Evolutionary conservation across 129 eudicot genomes (phyloP).

Genomic region (Heracleum sosnowskyi): DNA sequence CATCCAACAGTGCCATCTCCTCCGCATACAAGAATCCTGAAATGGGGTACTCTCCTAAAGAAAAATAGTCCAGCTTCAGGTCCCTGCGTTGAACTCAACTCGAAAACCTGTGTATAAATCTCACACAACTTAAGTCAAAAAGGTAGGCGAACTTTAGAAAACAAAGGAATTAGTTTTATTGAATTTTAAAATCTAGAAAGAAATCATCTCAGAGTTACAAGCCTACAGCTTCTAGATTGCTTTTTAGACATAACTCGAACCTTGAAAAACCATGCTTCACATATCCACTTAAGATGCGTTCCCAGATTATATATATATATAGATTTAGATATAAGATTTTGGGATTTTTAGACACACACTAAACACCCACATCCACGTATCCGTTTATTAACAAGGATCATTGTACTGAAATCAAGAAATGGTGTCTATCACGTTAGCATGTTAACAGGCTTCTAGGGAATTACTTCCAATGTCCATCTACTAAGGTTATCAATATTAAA

Average conservation of each 20-base stretch:
- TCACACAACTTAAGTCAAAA: conserved; percentile 12
- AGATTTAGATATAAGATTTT: too few species aligned
- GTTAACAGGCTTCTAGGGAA: not conserved
- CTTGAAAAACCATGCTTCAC: not conserved
- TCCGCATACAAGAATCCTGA: conserved; percentile 86
- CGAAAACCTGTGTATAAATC: conserved; percentile 46
- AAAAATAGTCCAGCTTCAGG: conserved; percentile 90
- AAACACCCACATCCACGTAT: not conserved
- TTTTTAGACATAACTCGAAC: not conserved
- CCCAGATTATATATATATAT: not conserved
- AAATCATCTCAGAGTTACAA: not conserved
- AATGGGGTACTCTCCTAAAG: conserved; percentile 81
- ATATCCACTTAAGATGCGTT: not conserved
- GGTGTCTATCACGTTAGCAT: not conserved
- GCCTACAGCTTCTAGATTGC: not conserved
- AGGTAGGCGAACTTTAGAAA: not conserved
- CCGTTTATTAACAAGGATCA: not conserved
- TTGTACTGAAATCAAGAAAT: not conserved
- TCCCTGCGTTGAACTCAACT: conserved; percentile 78
- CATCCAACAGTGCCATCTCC: conserved; percentile 99
- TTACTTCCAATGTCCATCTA: not conserved
- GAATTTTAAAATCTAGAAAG: not conserved
- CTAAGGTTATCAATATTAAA: too few species aligned
- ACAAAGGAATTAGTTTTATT: not conserved
- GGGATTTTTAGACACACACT: not conserved